Evolutionary conservation across 768 basidiomycete species (phyloP).

Genomic region (Rhizopogon vulgaris): DNA sequence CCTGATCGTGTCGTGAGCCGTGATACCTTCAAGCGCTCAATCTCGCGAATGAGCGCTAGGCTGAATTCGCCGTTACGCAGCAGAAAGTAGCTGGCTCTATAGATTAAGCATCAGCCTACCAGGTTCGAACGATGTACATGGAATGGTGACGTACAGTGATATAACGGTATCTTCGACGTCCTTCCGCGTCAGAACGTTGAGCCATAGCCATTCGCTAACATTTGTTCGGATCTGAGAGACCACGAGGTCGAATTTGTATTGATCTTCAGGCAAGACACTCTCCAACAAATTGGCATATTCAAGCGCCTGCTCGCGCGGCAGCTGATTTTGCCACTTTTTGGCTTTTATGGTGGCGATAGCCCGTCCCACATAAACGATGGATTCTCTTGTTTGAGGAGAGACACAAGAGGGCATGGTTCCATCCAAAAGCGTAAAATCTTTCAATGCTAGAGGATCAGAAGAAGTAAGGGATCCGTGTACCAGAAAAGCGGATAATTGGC

Average conservation of each 20-base stretch:
- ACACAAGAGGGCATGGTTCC: slow-evolving; percentile 74
- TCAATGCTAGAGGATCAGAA: slow-evolving; percentile 61
- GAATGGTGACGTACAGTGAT: slow-evolving; percentile 55
- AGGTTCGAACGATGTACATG: slow-evolving; percentile 1
- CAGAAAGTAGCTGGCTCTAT: slow-evolving; percentile 82
- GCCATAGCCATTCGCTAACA: slow-evolving; percentile 93
- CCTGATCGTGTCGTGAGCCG: slow-evolving; percentile 65
- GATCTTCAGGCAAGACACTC: slow-evolving; percentile 66
- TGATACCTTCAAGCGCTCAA: slow-evolving; percentile 77
- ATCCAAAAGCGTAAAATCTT: slow-evolving; percentile 51
- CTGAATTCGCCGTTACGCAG: slow-evolving; percentile 85
- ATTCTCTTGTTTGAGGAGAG: slow-evolving; percentile 65
- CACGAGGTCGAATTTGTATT: slow-evolving; percentile 68
- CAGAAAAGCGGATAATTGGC: slow-evolving; percentile 76
- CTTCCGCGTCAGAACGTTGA: slow-evolving; percentile 75
- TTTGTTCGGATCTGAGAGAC: slow-evolving; percentile 72
- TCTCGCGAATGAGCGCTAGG: slow-evolving; percentile 76
- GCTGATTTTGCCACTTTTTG: slow-evolving; percentile 72
- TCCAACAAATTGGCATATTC: slow-evolving; percentile 64
- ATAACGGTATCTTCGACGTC: slow-evolving; percentile 84
- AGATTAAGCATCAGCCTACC: slow-evolving; percentile 4
- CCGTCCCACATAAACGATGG: slow-evolving; percentile 81
- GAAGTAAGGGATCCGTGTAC: slow-evolving; percentile 66
- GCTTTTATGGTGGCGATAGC: slow-evolving; percentile 80
- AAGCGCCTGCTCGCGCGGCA: slow-evolving; percentile 60